A percentile compares a stretch with the other conserved stretches of the same genome.
Conservation (phyloP, 1,139 yeast genomes). For the Taiozyma onychis region DNA sequence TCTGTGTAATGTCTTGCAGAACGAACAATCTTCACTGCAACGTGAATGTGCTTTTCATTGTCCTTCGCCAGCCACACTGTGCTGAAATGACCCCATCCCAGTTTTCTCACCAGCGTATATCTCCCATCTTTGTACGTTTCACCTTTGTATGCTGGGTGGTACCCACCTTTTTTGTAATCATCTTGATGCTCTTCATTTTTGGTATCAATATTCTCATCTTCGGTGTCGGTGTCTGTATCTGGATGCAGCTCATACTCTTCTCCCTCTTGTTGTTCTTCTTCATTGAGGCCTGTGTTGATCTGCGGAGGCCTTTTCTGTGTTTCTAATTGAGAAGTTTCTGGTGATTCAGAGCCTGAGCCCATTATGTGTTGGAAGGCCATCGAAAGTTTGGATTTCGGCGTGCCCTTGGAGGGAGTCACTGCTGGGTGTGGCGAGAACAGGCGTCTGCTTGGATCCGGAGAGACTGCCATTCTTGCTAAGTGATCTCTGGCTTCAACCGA, state of each 20-base stretch:
- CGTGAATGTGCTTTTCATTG: slow-evolving; percentile 46
- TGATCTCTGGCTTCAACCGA: too few relatives aligned
- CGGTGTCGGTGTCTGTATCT: slow-evolving; percentile 30
- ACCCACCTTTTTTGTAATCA: slow-evolving; percentile 73
- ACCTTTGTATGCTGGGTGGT: slow-evolving; percentile 72
- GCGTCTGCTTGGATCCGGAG: slow-evolving; percentile 1
- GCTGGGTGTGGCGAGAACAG: neutral
- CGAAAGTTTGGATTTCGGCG: slow-evolving; percentile 3
- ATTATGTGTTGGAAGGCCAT: slow-evolving; percentile 3
- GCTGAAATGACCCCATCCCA: slow-evolving; percentile 82
- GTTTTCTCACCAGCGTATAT: slow-evolving; percentile 59
- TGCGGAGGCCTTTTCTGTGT: neutral
- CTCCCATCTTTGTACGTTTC: slow-evolving; percentile 55
- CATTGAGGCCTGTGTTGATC: neutral
- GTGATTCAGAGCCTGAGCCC: neutral
- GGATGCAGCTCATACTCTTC: slow-evolving; percentile 8
- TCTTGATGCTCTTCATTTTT: slow-evolving; percentile 58
- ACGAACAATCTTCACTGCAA: slow-evolving; percentile 73
- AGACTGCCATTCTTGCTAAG: neutral
- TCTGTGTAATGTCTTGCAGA: slow-evolving; percentile 68
- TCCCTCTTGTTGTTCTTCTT: neutral
- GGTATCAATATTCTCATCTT: slow-evolving; percentile 31
- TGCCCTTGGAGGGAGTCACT: neutral
- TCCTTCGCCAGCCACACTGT: slow-evolving; percentile 77
- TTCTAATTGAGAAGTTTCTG: neutral